A percentile compares a stretch with the other conserved stretches of the same genome.
These are phyloP conservation scores for Pythium guiyangense DNA, from an alignment of 352 stramenopile genomes.

Conservation along the genomic window DNA sequence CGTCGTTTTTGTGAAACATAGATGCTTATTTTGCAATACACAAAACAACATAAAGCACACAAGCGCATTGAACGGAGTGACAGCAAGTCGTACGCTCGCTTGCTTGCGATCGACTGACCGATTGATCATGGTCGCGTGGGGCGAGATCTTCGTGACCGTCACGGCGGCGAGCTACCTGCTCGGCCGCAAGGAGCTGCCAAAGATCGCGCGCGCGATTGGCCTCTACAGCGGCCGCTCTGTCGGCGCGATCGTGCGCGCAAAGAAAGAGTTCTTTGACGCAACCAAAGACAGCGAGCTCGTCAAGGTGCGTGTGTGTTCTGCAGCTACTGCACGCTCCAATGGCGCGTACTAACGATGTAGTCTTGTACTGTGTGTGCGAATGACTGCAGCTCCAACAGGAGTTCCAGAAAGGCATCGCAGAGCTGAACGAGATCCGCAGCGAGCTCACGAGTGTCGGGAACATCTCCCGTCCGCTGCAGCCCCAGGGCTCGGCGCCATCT, in stretches of 20 bases:
- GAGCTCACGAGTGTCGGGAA: slow-evolving; percentile 70
- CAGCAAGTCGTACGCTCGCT: no score
- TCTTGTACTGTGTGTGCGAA: neutral
- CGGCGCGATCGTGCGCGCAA: slow-evolving; percentile 66
- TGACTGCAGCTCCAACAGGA: slow-evolving; percentile 57
- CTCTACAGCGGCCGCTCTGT: slow-evolving; percentile 58
- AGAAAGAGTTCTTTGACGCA: slow-evolving; percentile 82
- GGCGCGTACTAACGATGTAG: neutral
- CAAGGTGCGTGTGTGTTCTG: slow-evolving; percentile 28
- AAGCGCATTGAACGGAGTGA: no score
- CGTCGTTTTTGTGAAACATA: no score
- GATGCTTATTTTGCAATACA: no score
- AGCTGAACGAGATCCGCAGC: slow-evolving; percentile 76
- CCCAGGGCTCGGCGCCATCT: slow-evolving; percentile 17
- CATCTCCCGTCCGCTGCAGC: slow-evolving; percentile 53
- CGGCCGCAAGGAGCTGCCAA: slow-evolving; percentile 64
- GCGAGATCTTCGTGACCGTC: slow-evolving; percentile 58
- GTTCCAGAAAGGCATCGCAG: slow-evolving; percentile 71
- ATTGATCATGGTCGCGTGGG: slow-evolving; percentile 70
- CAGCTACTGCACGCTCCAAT: neutral
- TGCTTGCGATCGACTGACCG: no score
- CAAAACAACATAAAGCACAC: no score
- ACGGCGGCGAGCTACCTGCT: slow-evolving; percentile 65
- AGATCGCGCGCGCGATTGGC: slow-evolving; percentile 55
- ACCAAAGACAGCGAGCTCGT: slow-evolving; percentile 78